These are phyloP conservation scores for Calonectria crousiana DNA, from an alignment of 2,329 filamentous ascomycete genomes.

Conservation along the genomic window DNA sequence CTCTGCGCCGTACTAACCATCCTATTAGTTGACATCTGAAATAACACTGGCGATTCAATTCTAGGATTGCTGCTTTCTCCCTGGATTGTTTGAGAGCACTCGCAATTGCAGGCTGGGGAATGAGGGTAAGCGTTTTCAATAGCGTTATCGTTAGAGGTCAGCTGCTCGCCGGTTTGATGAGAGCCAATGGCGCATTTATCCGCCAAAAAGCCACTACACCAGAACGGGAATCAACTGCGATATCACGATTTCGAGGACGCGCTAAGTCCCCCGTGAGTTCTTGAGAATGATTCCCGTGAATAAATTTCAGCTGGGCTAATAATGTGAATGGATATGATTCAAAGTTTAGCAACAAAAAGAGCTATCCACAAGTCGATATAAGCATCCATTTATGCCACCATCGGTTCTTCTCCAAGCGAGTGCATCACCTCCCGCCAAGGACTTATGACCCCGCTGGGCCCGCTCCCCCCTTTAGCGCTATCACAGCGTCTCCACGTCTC, in stretches of 20 bases:
- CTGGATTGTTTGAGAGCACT: background rate
- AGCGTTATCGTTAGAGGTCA: too few species aligned
- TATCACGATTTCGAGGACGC: too few species aligned
- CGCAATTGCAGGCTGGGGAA: background rate
- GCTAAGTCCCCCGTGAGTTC: too few species aligned
- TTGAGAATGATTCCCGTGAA: too few species aligned
- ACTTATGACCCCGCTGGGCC: background rate
- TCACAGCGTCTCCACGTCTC: slow-evolving; percentile 2
- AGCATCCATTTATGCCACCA: background rate
- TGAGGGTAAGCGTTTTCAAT: background rate
- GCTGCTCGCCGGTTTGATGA: background rate
- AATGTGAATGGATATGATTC: too few species aligned
- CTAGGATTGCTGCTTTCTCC: background rate
- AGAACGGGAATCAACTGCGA: background rate
- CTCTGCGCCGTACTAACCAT: background rate
- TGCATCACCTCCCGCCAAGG: slow-evolving; percentile 5
- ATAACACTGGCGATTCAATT: background rate
- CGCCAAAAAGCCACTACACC: background rate
- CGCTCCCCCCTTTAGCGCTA: background rate
- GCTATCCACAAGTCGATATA: too few species aligned
- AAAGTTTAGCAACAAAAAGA: too few species aligned
- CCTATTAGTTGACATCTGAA: background rate
- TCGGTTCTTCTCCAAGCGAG: background rate
- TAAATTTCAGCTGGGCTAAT: too few species aligned
- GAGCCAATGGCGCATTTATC: background rate